Evolutionary conservation across 495 filamentous ascomycete species (phyloP).

Genomic region (Clavariopsis aquatica): DNA sequence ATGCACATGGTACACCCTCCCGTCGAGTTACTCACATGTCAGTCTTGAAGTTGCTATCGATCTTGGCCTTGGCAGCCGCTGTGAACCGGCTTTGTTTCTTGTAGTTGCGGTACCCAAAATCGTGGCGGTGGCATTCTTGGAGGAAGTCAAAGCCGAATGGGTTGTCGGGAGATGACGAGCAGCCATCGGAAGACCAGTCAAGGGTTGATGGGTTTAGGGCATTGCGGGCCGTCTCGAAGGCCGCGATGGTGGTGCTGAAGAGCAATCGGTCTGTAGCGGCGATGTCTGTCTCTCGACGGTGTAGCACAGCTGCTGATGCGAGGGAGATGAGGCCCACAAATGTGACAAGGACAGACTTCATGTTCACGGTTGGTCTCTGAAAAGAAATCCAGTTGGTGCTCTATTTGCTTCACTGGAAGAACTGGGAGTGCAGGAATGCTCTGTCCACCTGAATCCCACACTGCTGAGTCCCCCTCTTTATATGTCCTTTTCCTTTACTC

Average conservation of each 20-base stretch:
- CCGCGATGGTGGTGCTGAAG: constrained; percentile 31
- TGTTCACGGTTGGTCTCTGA: not conserved
- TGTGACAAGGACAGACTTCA: constrained; percentile 37
- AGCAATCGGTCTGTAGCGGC: constrained; percentile 45
- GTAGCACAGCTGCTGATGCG: constrained; percentile 19
- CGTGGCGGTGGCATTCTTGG: constrained; percentile 50
- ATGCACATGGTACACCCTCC: too few relatives aligned
- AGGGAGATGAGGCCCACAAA: constrained; percentile 24
- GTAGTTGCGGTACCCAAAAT: constrained; percentile 55
- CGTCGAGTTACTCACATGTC: too few relatives aligned
- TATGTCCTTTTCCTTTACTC: not conserved
- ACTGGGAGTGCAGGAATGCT: not conserved
- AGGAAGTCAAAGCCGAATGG: constrained; percentile 50
- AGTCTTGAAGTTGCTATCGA: constrained; percentile 51
- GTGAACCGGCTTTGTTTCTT: constrained; percentile 49
- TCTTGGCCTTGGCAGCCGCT: constrained; percentile 35
- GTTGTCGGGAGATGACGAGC: constrained; percentile 47
- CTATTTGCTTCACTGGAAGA: not conserved
- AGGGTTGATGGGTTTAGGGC: constrained; percentile 41
- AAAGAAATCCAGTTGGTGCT: not conserved
- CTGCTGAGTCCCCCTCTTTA: not conserved
- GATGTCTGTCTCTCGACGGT: constrained; percentile 18
- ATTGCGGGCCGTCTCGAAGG: constrained; percentile 42
- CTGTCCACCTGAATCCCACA: not conserved
- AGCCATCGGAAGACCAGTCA: constrained; percentile 43